Conservation (phyloP, 1,139 yeast species). For the Yamadazyma conglobata region DNA sequence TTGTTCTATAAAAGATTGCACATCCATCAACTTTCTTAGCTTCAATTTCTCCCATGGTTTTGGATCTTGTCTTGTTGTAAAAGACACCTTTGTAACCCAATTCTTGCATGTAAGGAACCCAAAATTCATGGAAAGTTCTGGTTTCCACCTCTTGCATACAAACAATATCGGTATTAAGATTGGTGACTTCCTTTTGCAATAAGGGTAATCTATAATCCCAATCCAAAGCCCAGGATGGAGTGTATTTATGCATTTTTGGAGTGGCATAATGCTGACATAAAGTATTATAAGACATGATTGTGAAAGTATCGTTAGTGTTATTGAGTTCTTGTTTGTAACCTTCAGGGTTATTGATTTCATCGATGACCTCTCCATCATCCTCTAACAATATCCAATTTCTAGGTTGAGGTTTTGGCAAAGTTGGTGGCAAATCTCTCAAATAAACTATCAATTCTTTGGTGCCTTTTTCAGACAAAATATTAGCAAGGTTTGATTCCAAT, state of each 20-base stretch:
- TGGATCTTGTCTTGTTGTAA: slow-evolving; percentile 86
- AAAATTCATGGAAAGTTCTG: slow-evolving; percentile 76
- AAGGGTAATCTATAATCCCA: slow-evolving; percentile 89
- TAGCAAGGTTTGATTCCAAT: slow-evolving; percentile 60
- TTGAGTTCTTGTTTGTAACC: slow-evolving; percentile 27
- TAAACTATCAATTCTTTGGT: slow-evolving; percentile 78
- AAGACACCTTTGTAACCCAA: slow-evolving; percentile 80
- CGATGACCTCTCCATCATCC: slow-evolving; percentile 67
- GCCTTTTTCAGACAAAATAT: slow-evolving; percentile 75
- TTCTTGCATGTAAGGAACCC: slow-evolving; percentile 72
- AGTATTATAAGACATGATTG: slow-evolving; percentile 84
- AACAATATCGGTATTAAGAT: slow-evolving; percentile 66
- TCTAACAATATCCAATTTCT: slow-evolving; percentile 81
- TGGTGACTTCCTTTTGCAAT: slow-evolving; percentile 67
- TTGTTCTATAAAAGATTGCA: slow-evolving; percentile 78
- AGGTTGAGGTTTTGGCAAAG: slow-evolving; percentile 59
- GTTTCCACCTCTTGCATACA: slow-evolving; percentile 97
- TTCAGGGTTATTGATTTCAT: slow-evolving; percentile 30
- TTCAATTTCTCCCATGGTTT: slow-evolving; percentile 81
- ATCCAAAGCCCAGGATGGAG: slow-evolving; percentile 95
- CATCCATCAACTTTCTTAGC: slow-evolving; percentile 96
- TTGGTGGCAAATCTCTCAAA: slow-evolving; percentile 79
- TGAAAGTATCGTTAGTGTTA: slow-evolving; percentile 46
- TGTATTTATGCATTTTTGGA: slow-evolving; percentile 83
- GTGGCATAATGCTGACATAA: slow-evolving; percentile 96